Base-by-base conservation (phyloP, 2,329 filamentous ascomycete genomes). In the Xylariaceae sp. region DNA sequence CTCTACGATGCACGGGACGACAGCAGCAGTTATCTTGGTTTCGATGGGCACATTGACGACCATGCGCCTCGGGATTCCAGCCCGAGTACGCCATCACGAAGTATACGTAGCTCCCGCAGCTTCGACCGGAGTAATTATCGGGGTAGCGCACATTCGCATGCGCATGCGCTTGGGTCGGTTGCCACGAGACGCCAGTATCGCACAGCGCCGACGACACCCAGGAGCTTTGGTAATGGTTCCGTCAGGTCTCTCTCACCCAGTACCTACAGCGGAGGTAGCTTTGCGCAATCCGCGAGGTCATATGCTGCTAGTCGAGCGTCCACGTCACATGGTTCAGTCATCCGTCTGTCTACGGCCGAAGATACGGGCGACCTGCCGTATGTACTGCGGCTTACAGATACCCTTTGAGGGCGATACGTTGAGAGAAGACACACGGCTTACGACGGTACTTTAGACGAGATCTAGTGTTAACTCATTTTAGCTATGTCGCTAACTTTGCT, bases 171-270 rank as follows among this genome's bases (percentile, higher is more conserved):
- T 7, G 52, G 55, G 15, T 60, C 69, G 19, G 56, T 64, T 1
- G 66, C 70, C 22, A 75, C 73, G 7, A 72, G 75, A 71, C 70
- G 68, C 41, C 68, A 74, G 19, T 81, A 76, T 59, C 71, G 74
- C 49, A 81, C 79, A 6, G 79, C 79, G 15, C 79, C 79, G 0
- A 80, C 77, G n/a, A 81, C 79, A 22, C 73, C 78, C 6, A 72
- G 71, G 42, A 79, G 76, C 54, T 9, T 16, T 8, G 41, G 21
- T 16, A 72, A 34, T 44, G 15, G 60, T 15, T 68, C 70, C n/a
- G 70, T 64, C n/a, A 46, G 72, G 16, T 73, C 74, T 18, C 69
- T 69, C 26, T 61, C 62, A 4, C 63, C 64, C 4, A 70, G 60
- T 55, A 53, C 56, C 3, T 60, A 57, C 30, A 65, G 60, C 46